Base-by-base conservation (phyloP, 208 protist genomes). In the Leishmania tarentolae region DNA sequence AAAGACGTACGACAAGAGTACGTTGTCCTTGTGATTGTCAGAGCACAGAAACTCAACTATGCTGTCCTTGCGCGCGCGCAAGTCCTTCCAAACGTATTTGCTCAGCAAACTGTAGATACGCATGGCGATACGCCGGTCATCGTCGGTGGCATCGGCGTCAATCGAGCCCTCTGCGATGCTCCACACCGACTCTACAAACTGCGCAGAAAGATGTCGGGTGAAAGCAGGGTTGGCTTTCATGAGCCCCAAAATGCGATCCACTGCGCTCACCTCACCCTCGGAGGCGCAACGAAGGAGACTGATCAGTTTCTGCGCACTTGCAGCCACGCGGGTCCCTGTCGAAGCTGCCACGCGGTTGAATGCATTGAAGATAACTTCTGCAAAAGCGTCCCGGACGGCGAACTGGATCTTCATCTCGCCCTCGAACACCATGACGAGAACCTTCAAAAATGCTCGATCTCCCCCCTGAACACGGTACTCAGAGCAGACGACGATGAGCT, bases 371-470 rank as follows among this genome's bases (percentile, higher is more conserved):
- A 98, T 80, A 40, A 98, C 91, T 83, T 96, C 93, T 5, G 87
- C 81, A 87, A 98, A 97, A 0, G 95, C 95, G 79, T 98, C 95
- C 35, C 95, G 91, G 50, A 98, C 95, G 31, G 95, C 91, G n/a
- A 90, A 88, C 84, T 97, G 93, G 75, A 98, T 95, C 78, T 97
- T 96, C 44, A 94, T 76, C 83, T 98, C 95, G 21, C 91, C 92
- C 79, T 96, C 89, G 79, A 95, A 98, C 46, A 95, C 90, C 91
- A 98, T 94, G 17, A 96, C 92, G 19, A 98, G 85, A 44, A 98
- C 92, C 75, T 91, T 90, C 17, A 94, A 80, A 79, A 96, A 91
- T 6, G 93, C 93, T 57, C 79, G 83, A 31, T 93, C 91, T 19
- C 82, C 78, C 19, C 86, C 91, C 17, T 98, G 90, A 37, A 98